Evolutionary conservation across 805 yeast genomes (phyloP).

Genomic region (Spathaspora arborariae): DNA sequence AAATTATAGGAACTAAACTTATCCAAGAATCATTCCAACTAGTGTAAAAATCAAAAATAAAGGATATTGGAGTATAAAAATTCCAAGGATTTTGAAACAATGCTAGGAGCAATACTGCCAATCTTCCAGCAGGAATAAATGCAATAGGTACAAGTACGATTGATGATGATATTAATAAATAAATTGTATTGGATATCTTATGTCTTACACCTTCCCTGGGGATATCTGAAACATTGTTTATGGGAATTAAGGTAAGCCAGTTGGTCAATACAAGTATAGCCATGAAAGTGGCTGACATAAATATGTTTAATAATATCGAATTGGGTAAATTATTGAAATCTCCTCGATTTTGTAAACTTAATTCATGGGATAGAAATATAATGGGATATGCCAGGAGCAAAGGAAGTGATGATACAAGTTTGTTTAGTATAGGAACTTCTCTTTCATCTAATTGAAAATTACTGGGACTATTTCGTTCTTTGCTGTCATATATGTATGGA

Average conservation of each 20-base stretch:
- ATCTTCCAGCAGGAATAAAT: constrained; percentile 21
- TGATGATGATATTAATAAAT: constrained; percentile 11
- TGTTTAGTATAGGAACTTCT: background rate
- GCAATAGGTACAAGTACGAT: constrained; percentile 14
- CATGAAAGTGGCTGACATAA: constrained; percentile 4
- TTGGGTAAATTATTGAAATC: constrained; percentile 13
- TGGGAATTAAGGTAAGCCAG: background rate
- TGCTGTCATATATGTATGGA: background rate
- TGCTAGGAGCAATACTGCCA: constrained; percentile 25
- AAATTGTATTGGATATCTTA: constrained; percentile 1
- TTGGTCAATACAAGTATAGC: background rate
- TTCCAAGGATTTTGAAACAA: constrained; percentile 27
- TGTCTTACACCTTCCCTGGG: background rate
- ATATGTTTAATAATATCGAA: constrained; percentile 4
- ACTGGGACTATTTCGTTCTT: background rate
- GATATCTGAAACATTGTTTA: background rate
- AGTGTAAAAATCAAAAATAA: constrained; percentile 22
- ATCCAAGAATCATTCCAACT: constrained; percentile 6
- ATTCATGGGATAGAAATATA: constrained; percentile 21
- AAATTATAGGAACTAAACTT: constrained; percentile 4
- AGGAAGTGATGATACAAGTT: constrained; percentile 26
- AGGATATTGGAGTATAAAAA: constrained; percentile 25
- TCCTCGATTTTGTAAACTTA: constrained; percentile 8
- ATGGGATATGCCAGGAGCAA: constrained; percentile 30
- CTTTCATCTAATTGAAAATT: background rate